Base-by-base conservation (phyloP, 345 rosid genomes). In the Citrus reticulata region DNA sequence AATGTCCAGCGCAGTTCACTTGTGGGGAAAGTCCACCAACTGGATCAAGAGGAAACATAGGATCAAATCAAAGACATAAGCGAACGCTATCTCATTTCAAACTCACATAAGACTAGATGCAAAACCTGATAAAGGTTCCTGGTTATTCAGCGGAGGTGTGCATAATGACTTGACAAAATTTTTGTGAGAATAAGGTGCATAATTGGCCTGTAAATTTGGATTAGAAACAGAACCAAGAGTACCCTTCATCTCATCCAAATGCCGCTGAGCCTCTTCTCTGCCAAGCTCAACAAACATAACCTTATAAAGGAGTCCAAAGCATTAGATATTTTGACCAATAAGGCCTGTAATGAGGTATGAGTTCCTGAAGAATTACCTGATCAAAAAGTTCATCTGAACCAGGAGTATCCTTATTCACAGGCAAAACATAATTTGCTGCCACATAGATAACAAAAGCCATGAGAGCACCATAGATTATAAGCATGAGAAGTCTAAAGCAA, bases 241-340 rank as follows among this genome's bases (percentile, higher is more conserved):
- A 51, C 16, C 57, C 62, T 86, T 82, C 84, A 80, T 80, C 62
- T 81, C 81, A 81, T 78, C 73, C 78, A 82, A 82, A 37, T 75
- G 72, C 51, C 63, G 61, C 51, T 54, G 76, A 8, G 87, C 80
- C 55, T 76, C 86, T 55, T 30, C 76, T 32, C 69, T 22, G 34
- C 69, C 75, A 22, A 83, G 80, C 75, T 81, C 88, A 6, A 54
- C 77, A 79, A 83, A 81, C 54, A 83, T 72, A 57, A 85, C 82
- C 86, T 83, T 46, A 27, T 20, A 30, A 75, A 81, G 72, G 42
- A 58, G 6, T 2, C 67, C 46, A 59, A 34, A 57, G 59, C 39
- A 54, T 83, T 42, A 78, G 78, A 73, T n/a, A 63, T 58, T 19
- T 51, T 8, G 20, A 68, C 9, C 30, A 32, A 40, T 30, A 16